phyloP scores from a whole-genome alignment of 2,329 filamentous ascomycete species.

The Esteya vermicola region DNA sequence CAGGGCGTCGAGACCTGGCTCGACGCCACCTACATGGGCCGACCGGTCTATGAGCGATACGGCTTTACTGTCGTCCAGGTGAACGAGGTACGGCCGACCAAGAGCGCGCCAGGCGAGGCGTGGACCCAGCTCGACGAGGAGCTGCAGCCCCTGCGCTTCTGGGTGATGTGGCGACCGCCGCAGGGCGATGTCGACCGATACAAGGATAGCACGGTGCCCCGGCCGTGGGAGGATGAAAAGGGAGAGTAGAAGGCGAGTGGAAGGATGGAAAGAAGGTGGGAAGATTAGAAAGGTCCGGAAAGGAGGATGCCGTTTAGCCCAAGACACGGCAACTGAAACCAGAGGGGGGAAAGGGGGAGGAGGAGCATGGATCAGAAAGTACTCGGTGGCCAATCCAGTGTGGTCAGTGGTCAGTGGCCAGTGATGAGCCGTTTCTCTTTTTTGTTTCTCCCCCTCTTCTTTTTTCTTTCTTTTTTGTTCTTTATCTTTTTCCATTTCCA shows the following conservation, averaged over 20 bases:
- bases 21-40: neutral
- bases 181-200: neutral
- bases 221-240: neutral
- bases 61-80: neutral
- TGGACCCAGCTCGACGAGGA: neutral
- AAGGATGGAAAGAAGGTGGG: too few species aligned
- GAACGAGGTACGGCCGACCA: neutral
- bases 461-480: too few species aligned
- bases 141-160: conserved; percentile 1
- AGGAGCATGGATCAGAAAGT: too few species aligned
- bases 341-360: too few species aligned
- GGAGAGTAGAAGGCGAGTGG: neutral
- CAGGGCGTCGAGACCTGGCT: neutral
- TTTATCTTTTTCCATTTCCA: too few species aligned
- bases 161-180: neutral
- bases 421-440: too few species aligned
- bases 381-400: too few species aligned
- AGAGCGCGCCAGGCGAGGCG: neutral
- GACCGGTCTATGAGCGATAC: conserved; percentile 1
- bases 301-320: too few species aligned
- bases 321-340: too few species aligned
- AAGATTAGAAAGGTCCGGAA: too few species aligned
- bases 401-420: too few species aligned
- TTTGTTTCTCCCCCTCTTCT: too few species aligned
- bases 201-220: neutral